Base-by-base conservation (phyloP, 306 rosid species). In the Medicago lupulina region DNA sequence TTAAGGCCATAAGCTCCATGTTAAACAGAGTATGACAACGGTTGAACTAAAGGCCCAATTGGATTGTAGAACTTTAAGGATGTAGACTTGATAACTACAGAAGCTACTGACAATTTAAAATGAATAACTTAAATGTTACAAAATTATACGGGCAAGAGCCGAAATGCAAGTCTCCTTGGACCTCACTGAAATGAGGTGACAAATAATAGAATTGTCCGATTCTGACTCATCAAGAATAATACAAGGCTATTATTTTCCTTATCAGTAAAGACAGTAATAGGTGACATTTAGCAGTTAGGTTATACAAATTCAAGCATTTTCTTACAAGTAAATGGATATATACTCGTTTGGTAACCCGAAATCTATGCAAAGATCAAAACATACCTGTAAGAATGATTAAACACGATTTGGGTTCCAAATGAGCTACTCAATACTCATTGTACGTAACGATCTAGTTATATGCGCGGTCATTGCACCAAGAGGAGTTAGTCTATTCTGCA, bases 401-500 rank as follows among this genome's bases (percentile, higher is more conserved):
- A 16, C 61, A 76, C 53, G 81, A 60, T 74, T 76, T 0, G 57
- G 74, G 46, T 64, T 80, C 77, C 62, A 50, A 31, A 80, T 66
- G 72, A 77, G 71, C 50, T 80, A 83, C 51, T 69, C 79, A 40
- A 67, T 78, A 71, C 71, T 78, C 76, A 67, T 78, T 66, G 82
- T 57, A 54, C 76, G 70, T 41, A 78, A 46, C 59, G 85, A 83
- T 82, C 86, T 76, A 61, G 70, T 71, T 79, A 74, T 71, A 8
- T 70, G 75, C 53, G 75, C 80, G 0, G 71, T 80, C 15, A 15
- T 0, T 43, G 49, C 3, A 6, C 70, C 84, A 21, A 66, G 17
- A 25, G 47, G 47, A 75, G 19, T 38, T 36, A 86, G 13, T 65
- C 82, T 75, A 51, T 54, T 75, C 61, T 73, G 88, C 85, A 84